These are phyloP conservation scores for Raddia distichophylla DNA, from an alignment of 176 grass and related monocot genomes.

Conservation along the genomic window DNA sequence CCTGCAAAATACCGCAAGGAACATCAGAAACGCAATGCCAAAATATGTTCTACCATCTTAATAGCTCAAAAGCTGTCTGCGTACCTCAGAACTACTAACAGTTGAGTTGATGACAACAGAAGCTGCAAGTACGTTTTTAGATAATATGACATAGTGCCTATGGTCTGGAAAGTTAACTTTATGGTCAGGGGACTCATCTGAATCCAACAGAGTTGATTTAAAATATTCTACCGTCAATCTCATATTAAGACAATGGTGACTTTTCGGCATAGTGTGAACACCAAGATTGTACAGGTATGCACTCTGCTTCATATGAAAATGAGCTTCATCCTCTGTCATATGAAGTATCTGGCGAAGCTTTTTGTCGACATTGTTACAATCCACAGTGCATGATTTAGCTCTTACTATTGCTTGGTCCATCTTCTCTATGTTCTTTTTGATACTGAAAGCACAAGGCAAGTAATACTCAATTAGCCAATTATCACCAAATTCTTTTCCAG, in stretches of 20 bases:
- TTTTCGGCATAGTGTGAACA: constrained; percentile 99
- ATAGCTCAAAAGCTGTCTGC: constrained; percentile 4
- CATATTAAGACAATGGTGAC: constrained; percentile 96
- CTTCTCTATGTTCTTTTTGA: constrained; percentile 67
- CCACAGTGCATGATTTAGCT: constrained; percentile 72
- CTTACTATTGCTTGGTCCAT: constrained; percentile 75
- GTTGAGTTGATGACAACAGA: constrained; percentile 96
- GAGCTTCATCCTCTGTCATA: constrained; percentile 93
- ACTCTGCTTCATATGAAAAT: constrained; percentile 98
- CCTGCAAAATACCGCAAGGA: constrained; percentile 58
- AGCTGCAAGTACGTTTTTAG: constrained; percentile 89
- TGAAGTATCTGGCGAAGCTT: constrained; percentile 96
- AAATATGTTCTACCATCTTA: constrained; percentile 19
- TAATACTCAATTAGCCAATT: neutral
- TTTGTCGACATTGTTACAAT: constrained; percentile 92
- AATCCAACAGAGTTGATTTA: constrained; percentile 59
- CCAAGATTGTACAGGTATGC: constrained; percentile 93
- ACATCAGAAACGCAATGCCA: constrained; percentile 46
- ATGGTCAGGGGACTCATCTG: constrained; percentile 51
- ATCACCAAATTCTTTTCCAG: neutral
- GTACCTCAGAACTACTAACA: constrained; percentile 83
- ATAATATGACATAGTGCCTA: constrained; percentile 92
- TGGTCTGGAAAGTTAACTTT: constrained; percentile 65
- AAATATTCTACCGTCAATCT: constrained; percentile 97
- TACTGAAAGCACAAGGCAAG: constrained; percentile 58